Evolutionary conservation across 2,329 filamentous ascomycete species (phyloP).

Genomic region (Huntiella abstrusa): DNA sequence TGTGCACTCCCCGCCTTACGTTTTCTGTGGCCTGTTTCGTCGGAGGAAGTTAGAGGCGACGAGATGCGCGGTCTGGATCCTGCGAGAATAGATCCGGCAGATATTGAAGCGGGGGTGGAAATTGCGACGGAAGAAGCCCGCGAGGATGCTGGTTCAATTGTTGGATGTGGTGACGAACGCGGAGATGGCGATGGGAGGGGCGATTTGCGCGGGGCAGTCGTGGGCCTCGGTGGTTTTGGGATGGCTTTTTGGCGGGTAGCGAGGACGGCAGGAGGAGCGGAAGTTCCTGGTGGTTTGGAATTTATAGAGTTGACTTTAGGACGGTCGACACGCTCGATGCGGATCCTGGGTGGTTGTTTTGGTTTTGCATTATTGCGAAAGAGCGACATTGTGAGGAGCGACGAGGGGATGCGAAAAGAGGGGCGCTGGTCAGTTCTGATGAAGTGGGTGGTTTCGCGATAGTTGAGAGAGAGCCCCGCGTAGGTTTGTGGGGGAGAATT

Average conservation of each 20-base stretch:
- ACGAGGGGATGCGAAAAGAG: background rate
- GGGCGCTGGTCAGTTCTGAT: background rate
- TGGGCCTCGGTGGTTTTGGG: background rate
- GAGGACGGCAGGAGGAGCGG: conserved; percentile 15
- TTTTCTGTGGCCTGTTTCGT: conserved; percentile 21
- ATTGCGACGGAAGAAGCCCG: conserved; percentile 1
- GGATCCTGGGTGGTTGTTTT: conserved; percentile 31
- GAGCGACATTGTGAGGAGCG: conserved; percentile 16
- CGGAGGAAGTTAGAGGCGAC: conserved; percentile 6
- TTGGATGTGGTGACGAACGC: conserved; percentile 10
- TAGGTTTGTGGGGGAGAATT: no score
- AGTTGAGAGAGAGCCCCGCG: no score
- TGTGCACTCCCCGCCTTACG: conserved; percentile 23
- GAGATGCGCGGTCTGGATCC: conserved; percentile 4
- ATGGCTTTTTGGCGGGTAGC: conserved; percentile 13
- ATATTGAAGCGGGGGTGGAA: background rate
- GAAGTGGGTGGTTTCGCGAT: no score
- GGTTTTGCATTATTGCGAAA: conserved; percentile 29
- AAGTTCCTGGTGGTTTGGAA: conserved; percentile 19
- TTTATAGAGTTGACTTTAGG: conserved; percentile 16
- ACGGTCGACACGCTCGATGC: conserved; percentile 31
- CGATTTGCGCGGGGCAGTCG: conserved; percentile 7
- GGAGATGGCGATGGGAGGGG: conserved; percentile 6
- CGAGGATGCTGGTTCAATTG: conserved; percentile 4
- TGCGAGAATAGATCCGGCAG: background rate